These are phyloP conservation scores for Trifolium subterraneum DNA, from an alignment of 306 rosid genomes.

Conservation along the genomic window DNA sequence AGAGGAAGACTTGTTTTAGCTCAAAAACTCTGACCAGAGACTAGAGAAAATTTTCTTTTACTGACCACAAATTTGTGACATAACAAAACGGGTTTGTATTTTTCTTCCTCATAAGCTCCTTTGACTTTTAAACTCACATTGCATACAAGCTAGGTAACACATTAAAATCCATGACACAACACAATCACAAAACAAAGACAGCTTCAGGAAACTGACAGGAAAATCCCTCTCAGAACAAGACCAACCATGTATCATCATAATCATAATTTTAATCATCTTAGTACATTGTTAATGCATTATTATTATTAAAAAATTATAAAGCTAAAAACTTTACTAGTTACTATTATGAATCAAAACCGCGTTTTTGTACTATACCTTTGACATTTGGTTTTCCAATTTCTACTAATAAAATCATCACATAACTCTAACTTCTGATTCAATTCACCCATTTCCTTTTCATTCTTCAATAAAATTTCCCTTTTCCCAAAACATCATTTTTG, in stretches of 20 bases:
- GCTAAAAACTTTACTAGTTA: not conserved
- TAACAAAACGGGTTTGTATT: not conserved
- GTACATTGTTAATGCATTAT: not conserved
- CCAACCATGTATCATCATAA: constrained; percentile 44
- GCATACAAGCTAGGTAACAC: constrained; percentile 28
- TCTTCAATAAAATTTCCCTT: not conserved
- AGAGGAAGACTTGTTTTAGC: not conserved
- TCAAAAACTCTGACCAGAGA: constrained; percentile 52
- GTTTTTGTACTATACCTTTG: constrained; percentile 55
- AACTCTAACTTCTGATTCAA: not conserved
- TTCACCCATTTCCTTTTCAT: constrained; percentile 1
- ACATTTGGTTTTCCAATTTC: constrained; percentile 36
- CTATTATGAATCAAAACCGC: constrained; percentile 66
- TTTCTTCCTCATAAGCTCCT: not conserved
- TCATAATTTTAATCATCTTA: not conserved
- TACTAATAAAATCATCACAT: constrained; percentile 39
- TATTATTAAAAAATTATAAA: not conserved
- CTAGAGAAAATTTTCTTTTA: not conserved
- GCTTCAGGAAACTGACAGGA: constrained; percentile 43
- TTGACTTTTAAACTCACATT: constrained; percentile 37
- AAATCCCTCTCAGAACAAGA: constrained; percentile 36
- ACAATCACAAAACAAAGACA: constrained; percentile 10
- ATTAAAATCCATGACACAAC: constrained; percentile 15
- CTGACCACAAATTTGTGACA: not conserved
- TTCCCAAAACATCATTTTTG: constrained; percentile 1